phyloP scores from a whole-genome alignment of 208 protist genomes.

The Histomonas meleagridis region DNA sequence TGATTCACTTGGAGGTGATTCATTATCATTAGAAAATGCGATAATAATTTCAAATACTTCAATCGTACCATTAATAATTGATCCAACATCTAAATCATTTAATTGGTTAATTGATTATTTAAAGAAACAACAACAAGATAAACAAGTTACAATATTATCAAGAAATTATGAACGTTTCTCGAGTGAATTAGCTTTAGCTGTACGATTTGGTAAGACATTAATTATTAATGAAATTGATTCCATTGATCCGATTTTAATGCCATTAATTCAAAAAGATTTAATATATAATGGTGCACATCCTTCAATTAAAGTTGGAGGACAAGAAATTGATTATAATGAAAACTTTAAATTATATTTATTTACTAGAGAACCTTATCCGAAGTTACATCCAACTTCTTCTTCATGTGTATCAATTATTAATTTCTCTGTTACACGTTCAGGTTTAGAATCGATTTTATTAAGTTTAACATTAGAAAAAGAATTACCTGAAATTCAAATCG shows the following conservation, averaged over 20 bases:
- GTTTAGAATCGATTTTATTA: conserved; percentile 86
- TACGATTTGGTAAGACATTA: conserved; percentile 91
- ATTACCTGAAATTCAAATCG: conserved; percentile 80
- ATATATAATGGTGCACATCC: conserved; percentile 69
- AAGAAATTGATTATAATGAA: conserved; percentile 81
- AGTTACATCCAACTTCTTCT: conserved; percentile 70
- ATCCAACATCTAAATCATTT: conserved; percentile 73
- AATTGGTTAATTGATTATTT: conserved; percentile 64
- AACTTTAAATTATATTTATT: conserved; percentile 83
- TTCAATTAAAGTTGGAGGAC: conserved; percentile 83
- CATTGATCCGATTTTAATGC: conserved; percentile 83
- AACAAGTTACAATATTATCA: conserved; percentile 66
- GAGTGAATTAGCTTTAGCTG: conserved; percentile 78
- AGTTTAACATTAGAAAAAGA: conserved; percentile 81
- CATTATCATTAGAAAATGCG: conserved; percentile 87
- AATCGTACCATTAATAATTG: conserved; percentile 73
- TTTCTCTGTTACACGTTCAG: conserved; percentile 85
- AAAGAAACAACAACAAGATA: not conserved
- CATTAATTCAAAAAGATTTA: conserved; percentile 76
- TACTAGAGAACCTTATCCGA: conserved; percentile 67
- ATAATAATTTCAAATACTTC: conserved; percentile 72
- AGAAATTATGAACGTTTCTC: conserved; percentile 75
- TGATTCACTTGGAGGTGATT: conserved; percentile 69
- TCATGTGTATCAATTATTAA: conserved; percentile 76
- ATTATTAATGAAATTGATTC: conserved; percentile 80